These are phyloP conservation scores for Mollisia scopiformis DNA, from an alignment of 2,329 filamentous ascomycete genomes.

Conservation along the genomic window DNA sequence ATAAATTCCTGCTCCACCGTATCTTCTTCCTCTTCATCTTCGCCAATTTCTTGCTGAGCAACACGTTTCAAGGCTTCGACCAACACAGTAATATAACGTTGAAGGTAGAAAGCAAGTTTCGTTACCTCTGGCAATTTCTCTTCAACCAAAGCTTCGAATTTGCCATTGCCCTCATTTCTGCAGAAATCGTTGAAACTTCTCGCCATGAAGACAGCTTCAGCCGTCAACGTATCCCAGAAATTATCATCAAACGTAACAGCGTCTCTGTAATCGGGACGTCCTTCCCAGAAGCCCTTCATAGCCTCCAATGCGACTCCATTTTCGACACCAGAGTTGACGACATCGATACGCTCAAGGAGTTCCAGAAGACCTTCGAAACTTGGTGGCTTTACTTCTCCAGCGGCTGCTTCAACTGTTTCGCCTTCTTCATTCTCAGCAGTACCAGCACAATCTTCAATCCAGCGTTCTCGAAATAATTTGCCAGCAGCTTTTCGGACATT, in stretches of 20 bases:
- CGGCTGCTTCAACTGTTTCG: slow-evolving; percentile 45
- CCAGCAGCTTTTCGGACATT: slow-evolving; percentile 91
- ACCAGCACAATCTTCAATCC: slow-evolving; percentile 93
- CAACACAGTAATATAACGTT: slow-evolving; percentile 74
- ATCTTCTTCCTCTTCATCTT: slow-evolving; percentile 75
- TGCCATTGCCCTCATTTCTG: slow-evolving; percentile 71
- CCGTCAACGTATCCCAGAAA: slow-evolving; percentile 80
- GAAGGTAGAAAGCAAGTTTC: slow-evolving; percentile 83
- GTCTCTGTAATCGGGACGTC: slow-evolving; percentile 80
- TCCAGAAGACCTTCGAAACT: slow-evolving; percentile 86
- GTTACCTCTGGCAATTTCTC: slow-evolving; percentile 96
- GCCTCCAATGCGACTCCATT: slow-evolving; percentile 90
- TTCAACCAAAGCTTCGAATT: slow-evolving; percentile 76
- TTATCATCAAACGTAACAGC: slow-evolving; percentile 71
- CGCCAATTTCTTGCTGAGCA: slow-evolving; percentile 54
- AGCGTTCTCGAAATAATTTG: slow-evolving; percentile 89
- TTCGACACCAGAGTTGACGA: slow-evolving; percentile 87
- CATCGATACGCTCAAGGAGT: slow-evolving; percentile 89
- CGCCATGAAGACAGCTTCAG: slow-evolving; percentile 87
- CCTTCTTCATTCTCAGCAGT: slow-evolving; percentile 60
- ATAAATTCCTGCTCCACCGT: slow-evolving; percentile 92
- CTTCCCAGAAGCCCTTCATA: slow-evolving; percentile 96
- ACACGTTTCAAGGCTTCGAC: slow-evolving; percentile 64
- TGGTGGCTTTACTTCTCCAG: slow-evolving; percentile 58
- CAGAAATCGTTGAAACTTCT: slow-evolving; percentile 96